Evolutionary conservation across 1,139 yeast genomes (phyloP), one percentile per base, ranked within the genome.

Genomic region (Candida sanyaensis): DNA sequence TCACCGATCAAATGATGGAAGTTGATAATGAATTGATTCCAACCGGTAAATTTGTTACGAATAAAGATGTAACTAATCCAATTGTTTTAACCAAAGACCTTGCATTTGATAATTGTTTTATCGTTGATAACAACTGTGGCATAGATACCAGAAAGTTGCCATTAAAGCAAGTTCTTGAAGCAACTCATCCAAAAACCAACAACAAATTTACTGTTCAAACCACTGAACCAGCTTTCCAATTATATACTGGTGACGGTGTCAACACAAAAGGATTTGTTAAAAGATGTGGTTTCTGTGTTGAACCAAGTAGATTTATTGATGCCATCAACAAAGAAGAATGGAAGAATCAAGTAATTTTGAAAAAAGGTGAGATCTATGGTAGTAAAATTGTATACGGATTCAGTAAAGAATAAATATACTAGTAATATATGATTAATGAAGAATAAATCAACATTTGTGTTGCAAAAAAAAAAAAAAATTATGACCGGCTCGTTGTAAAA

Each of bases 201-300:
- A 62, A 76, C 42, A 69, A 69, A 42, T 59, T 85, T 41, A 64
- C 63, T 12, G 77, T 80, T 12, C 62, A 66, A 27, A 71, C 88
- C 8, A 84, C 90, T 1, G 91, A 85, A 53, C 91, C 91, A 5
- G 69, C 83, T 4, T 83, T 81, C 72, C 90, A 84, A 63, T 71
- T 85, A 46, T 85, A 84, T 64, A 82, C 89, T 33, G 88, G 88
- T 31, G 84, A 80, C 54, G 70, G 69, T 46, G 71, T 77, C 48
- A 58, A 73, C 49, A 69, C 75, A 38, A 65, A 65, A 7, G 73
- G 73, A 3, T 73, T 63, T 55, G 66, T 69, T 27, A 60, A 70
- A 29, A 74, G 88, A 61, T 65, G 78, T 46, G 90, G 88, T 5
- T 77, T 84, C 62, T 83, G 87, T 53, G 69, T 83, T 41, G 91